Conservation (phyloP, 331 rosid species). For the Pyrus hybrid region DNA sequence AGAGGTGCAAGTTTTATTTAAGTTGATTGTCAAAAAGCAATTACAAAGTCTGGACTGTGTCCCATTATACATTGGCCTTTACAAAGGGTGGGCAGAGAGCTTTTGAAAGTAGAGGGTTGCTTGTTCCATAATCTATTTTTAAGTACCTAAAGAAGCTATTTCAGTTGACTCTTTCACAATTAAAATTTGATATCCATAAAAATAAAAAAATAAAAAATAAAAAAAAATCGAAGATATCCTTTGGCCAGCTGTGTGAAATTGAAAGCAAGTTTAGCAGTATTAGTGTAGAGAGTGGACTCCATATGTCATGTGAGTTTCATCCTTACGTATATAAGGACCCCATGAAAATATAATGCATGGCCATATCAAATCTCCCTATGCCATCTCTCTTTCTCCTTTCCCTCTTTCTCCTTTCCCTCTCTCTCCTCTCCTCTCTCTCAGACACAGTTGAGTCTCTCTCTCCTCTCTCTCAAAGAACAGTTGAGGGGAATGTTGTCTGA, state of each 20-base stretch:
- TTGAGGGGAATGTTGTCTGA: slow-evolving; percentile 82
- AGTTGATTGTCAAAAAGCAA: not conserved
- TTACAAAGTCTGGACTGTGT: not conserved
- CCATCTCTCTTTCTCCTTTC: slow-evolving; percentile 5
- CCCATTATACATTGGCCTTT: not conserved
- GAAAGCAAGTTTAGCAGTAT: slow-evolving; percentile 29
- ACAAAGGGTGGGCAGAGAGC: no score
- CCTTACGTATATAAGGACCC: slow-evolving; percentile 56
- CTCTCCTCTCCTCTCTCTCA: slow-evolving; percentile 9
- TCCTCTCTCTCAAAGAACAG: slow-evolving; percentile 25
- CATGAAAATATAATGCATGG: slow-evolving; percentile 55
- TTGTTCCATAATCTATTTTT: not conserved
- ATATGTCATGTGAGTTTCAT: slow-evolving; percentile 45
- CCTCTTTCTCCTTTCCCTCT: slow-evolving; percentile 12
- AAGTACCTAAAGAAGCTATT: not conserved
- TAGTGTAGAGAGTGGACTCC: slow-evolving; percentile 48
- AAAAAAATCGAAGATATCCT: not conserved
- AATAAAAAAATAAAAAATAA: no score
- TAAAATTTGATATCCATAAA: not conserved
- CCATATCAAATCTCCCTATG: slow-evolving; percentile 33
- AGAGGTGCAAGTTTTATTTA: not conserved
- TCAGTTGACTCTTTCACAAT: not conserved
- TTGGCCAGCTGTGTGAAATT: slow-evolving; percentile 24
- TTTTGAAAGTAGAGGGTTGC: not conserved
- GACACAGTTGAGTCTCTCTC: slow-evolving; percentile 2